These are phyloP conservation scores for Calocera cornea DNA, from an alignment of 768 basidiomycete species.

Conservation along the genomic window DNA sequence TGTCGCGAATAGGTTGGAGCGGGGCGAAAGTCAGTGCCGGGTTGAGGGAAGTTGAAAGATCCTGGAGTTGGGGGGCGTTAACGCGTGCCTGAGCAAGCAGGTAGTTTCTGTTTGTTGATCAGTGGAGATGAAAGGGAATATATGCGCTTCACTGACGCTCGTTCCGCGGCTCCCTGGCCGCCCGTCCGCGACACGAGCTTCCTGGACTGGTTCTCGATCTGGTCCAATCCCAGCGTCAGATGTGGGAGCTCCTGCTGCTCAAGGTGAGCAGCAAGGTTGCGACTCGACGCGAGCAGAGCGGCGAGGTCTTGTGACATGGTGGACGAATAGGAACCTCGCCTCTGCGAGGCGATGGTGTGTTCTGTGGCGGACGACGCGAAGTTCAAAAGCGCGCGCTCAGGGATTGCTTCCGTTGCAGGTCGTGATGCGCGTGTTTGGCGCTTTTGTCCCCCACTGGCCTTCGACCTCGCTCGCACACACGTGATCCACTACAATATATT, in stretches of 20 bases:
- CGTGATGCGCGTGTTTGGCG: neutral
- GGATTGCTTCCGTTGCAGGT: neutral
- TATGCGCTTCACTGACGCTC: neutral
- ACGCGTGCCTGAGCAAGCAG: constrained; percentile 88
- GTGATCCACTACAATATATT: too few relatives aligned
- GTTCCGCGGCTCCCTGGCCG: constrained; percentile 37
- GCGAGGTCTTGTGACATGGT: constrained; percentile 12
- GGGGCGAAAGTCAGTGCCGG: constrained; percentile 73
- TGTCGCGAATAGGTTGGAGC: constrained; percentile 85
- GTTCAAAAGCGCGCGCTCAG: neutral
- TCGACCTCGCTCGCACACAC: too few relatives aligned
- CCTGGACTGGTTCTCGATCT: constrained; percentile 87
- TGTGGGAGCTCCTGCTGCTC: constrained; percentile 71
- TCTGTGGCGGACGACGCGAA: constrained; percentile 3
- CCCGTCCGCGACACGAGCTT: constrained; percentile 64
- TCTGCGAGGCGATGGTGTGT: neutral
- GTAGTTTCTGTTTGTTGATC: constrained; percentile 47
- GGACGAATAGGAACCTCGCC: neutral
- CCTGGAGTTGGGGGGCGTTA: constrained; percentile 76
- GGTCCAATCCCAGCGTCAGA: constrained; percentile 80
- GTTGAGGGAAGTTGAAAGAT: constrained; percentile 71
- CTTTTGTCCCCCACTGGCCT: too few relatives aligned
- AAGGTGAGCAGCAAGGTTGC: constrained; percentile 62
- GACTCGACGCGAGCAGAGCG: constrained; percentile 17
- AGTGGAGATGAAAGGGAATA: neutral